Evolutionary conservation across 306 rosid species (phyloP).

Genomic region (Pyrus bretschneideri): DNA sequence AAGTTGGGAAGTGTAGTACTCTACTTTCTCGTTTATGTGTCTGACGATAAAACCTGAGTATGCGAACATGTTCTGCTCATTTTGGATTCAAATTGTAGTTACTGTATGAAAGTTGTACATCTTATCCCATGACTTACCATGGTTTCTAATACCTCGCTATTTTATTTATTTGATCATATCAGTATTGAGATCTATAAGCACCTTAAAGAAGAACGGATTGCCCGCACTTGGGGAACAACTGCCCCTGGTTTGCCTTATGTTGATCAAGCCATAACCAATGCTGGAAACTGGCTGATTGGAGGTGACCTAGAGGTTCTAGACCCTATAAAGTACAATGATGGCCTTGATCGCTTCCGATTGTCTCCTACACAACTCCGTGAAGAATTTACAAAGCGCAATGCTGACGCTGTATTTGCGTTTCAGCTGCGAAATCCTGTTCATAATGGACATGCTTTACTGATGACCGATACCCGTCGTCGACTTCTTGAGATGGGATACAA

Average conservation of each 20-base stretch:
- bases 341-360: conserved; percentile 85
- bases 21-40: not conserved
- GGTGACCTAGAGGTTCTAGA: conserved; percentile 94
- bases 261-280: conserved; percentile 68
- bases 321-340: conserved; percentile 77
- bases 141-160: conserved; percentile 8
- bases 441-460: conserved; percentile 94
- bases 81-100: not conserved
- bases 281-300: conserved; percentile 95
- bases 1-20: too few species aligned
- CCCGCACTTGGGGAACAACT: conserved; percentile 94
- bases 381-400: conserved; percentile 74
- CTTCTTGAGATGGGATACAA: conserved; percentile 95
- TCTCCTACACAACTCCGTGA: conserved; percentile 86
- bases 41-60: not conserved
- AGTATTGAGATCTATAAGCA: conserved; percentile 97
- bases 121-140: not conserved
- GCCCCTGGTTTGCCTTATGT: conserved; percentile 88
- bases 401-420: conserved; percentile 96
- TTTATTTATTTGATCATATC: conserved; percentile 21
- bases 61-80: not conserved
- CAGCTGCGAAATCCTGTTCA: conserved; percentile 97
- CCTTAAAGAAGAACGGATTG: conserved; percentile 89
- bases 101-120: not conserved
- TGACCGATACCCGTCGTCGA: conserved; percentile 92